Conservation (phyloP, 352 stramenopile genomes). For the Elongisporangium anandrum region DNA sequence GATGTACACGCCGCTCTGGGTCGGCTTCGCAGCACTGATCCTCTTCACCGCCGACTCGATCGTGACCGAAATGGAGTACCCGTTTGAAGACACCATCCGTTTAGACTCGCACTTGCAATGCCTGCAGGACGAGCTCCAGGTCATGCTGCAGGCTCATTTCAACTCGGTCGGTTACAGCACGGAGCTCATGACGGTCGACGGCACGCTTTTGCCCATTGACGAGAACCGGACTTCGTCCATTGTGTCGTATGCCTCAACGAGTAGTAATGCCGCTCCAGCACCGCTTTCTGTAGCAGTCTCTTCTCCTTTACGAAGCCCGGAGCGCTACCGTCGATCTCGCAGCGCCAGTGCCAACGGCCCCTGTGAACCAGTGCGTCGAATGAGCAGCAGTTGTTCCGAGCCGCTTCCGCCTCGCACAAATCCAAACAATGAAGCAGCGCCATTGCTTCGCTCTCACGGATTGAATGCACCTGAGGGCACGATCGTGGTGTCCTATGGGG, state of each 20-base stretch:
- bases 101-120: slow-evolving; percentile 37
- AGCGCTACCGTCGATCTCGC: background rate
- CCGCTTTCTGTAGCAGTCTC: background rate
- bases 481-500: slow-evolving; percentile 1
- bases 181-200: background rate
- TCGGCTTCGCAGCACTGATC: slow-evolving; percentile 26
- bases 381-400: background rate
- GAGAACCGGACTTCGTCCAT: background rate
- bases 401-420: background rate
- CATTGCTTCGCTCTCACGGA: background rate
- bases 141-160: slow-evolving; percentile 46
- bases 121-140: slow-evolving; percentile 55
- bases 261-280: background rate
- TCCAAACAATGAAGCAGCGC: background rate
- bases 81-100: slow-evolving; percentile 40
- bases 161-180: slow-evolving; percentile 24
- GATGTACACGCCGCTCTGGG: slow-evolving; percentile 6
- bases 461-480: background rate
- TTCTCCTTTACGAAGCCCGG: background rate
- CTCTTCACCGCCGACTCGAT: slow-evolving; percentile 49
- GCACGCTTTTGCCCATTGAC: background rate
- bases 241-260: background rate
- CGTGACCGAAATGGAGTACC: slow-evolving; percentile 45
- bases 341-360: background rate
- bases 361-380: background rate